phyloP scores from a whole-genome alignment of 768 basidiomycete species.

The Collybia nuda region DNA sequence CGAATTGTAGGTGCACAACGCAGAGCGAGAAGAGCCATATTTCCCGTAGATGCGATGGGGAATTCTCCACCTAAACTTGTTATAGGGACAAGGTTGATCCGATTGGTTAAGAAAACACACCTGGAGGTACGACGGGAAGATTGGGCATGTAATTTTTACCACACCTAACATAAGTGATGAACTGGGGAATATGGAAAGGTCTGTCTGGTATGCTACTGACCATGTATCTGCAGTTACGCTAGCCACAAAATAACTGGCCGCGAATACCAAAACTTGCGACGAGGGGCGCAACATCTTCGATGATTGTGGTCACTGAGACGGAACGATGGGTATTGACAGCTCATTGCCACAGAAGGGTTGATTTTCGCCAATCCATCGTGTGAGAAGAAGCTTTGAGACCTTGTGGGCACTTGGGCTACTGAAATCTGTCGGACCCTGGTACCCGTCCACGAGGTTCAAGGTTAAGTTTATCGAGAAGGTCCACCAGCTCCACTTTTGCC shows the following conservation, averaged over 20 bases:
- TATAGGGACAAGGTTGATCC: background rate
- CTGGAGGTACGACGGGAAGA: constrained; percentile 41
- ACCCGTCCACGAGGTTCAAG: too few relatives aligned
- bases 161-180: constrained; percentile 41
- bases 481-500: too few relatives aligned
- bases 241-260: background rate
- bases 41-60: constrained; percentile 32
- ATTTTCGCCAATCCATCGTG: too few relatives aligned
- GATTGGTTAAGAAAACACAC: constrained; percentile 17
- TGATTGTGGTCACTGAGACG: too few relatives aligned
- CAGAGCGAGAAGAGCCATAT: constrained; percentile 49
- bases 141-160: constrained; percentile 53
- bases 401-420: too few relatives aligned
- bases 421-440: too few relatives aligned
- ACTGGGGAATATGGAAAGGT: background rate
- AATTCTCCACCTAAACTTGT: constrained; percentile 41
- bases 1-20: constrained; percentile 59
- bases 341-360: too few relatives aligned
- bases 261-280: background rate
- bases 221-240: constrained; percentile 15
- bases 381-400: too few relatives aligned
- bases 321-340: too few relatives aligned
- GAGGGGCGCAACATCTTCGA: background rate
- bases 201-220: background rate
- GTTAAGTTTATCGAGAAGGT: too few relatives aligned